These are phyloP conservation scores for Malus fusca DNA, from an alignment of 306 rosid genomes.

Conservation along the genomic window DNA sequence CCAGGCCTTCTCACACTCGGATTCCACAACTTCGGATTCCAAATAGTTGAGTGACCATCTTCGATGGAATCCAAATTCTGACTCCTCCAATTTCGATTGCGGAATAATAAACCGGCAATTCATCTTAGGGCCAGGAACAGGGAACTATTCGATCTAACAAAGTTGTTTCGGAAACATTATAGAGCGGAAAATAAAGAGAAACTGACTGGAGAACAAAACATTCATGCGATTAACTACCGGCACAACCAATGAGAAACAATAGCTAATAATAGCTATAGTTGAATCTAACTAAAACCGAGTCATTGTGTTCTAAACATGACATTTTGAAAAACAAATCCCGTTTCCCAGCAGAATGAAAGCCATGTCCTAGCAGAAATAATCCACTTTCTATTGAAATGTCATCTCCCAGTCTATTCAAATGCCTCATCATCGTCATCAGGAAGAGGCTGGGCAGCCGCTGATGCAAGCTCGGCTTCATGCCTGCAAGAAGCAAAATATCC, in stretches of 20 bases:
- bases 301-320: not conserved
- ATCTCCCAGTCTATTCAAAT: slow-evolving; percentile 31
- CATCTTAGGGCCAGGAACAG: not conserved
- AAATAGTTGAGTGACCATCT: too few relatives aligned
- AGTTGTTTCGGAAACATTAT: not conserved
- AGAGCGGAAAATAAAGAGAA: not conserved
- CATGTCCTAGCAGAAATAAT: not conserved
- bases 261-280: not conserved
- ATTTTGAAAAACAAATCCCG: slow-evolving; percentile 2
- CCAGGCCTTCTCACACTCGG: too few relatives aligned
- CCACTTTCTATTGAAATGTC: slow-evolving; percentile 27
- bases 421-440: slow-evolving; percentile 61
- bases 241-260: slow-evolving; percentile 4
- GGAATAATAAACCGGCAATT: too few relatives aligned
- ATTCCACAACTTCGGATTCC: too few relatives aligned
- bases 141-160: not conserved
- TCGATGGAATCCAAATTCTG: too few relatives aligned
- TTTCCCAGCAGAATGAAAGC: slow-evolving; percentile 1
- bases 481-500: slow-evolving; percentile 18
- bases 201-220: not conserved
- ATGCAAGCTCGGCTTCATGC: slow-evolving; percentile 48
- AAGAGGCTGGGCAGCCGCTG: slow-evolving; percentile 59
- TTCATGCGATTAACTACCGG: not conserved
- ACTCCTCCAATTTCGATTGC: too few relatives aligned
- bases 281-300: slow-evolving; percentile 3